These are phyloP conservation scores for Cyclocybe cylindracea DNA, from an alignment of 768 basidiomycete species.

Conservation along the genomic window DNA sequence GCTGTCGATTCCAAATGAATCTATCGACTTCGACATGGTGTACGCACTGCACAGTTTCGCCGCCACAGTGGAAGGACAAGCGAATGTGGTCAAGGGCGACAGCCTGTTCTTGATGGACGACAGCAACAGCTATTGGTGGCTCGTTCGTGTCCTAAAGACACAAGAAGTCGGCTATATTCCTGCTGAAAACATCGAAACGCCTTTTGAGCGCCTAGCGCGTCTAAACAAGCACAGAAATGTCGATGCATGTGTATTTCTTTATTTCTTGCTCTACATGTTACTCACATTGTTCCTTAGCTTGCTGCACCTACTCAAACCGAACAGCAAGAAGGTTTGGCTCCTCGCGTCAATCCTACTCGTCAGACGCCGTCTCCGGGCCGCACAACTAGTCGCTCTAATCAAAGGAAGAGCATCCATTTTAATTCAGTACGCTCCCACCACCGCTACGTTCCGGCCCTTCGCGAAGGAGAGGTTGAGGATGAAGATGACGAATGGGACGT, in stretches of 20 bases:
- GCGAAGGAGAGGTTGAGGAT: conserved; percentile 79
- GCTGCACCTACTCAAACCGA: conserved; percentile 77
- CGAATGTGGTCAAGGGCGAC: conserved; percentile 98
- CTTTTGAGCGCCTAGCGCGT: conserved; percentile 92
- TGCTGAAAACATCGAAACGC: conserved; percentile 99
- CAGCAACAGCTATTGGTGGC: conserved; percentile 99
- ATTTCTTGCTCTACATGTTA: neutral
- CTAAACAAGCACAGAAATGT: conserved; percentile 98
- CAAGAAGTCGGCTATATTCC: conserved; percentile 99
- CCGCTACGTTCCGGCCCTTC: conserved; percentile 81
- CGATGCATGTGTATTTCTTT: conserved; percentile 61
- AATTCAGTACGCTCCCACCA: conserved; percentile 65
- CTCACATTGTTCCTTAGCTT: conserved; percentile 36
- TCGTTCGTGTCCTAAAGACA: conserved; percentile 96
- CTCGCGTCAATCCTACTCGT: no score
- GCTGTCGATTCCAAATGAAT: conserved; percentile 86
- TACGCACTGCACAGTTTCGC: conserved; percentile 96
- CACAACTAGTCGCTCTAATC: conserved; percentile 38
- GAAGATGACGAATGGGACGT: conserved; percentile 68
- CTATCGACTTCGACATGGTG: conserved; percentile 91
- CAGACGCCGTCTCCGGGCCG: conserved; percentile 41
- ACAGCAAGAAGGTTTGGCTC: conserved; percentile 34
- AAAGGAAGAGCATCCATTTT: conserved; percentile 66
- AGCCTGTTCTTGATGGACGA: conserved; percentile 96
- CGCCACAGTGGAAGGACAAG: conserved; percentile 98